A percentile compares a stretch with the other conserved stretches of the same genome.
These are phyloP conservation scores for Teratosphaeria nubilosa DNA, from an alignment of 2,329 filamentous ascomycete genomes.

Conservation along the genomic window DNA sequence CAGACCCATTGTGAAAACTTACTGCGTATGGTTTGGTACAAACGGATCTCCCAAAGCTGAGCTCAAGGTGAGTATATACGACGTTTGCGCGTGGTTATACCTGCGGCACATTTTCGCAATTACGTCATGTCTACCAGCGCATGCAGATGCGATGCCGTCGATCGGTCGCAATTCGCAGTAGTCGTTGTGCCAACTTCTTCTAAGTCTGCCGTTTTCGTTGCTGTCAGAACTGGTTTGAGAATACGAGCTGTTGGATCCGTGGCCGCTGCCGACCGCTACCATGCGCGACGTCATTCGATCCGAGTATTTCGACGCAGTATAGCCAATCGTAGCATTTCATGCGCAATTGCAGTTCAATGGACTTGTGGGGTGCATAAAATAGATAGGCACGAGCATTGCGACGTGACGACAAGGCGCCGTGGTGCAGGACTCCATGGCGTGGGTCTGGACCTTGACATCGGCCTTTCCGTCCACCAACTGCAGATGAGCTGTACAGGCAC, in stretches of 20 bases:
- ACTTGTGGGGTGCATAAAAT: not conserved
- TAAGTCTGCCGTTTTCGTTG: not conserved
- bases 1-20: slow-evolving; percentile 4
- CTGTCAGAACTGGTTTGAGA: not conserved
- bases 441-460: not conserved
- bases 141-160: not conserved
- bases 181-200: not conserved
- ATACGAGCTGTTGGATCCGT: not conserved
- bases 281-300: not conserved
- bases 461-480: not conserved
- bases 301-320: not conserved
- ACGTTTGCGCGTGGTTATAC: not conserved
- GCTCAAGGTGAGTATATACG: not conserved
- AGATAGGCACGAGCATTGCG: not conserved
- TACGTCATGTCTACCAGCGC: not conserved
- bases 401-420: not conserved
- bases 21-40: not conserved
- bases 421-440: not conserved
- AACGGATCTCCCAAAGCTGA: not conserved
- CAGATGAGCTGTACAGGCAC: not conserved
- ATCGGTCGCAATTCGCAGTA: not conserved
- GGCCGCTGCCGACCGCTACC: not conserved
- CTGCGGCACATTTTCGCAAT: not conserved
- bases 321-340: not conserved
- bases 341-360: not conserved